A percentile compares a stretch with the other conserved stretches of the same genome.
phyloP scores from a whole-genome alignment of 1,139 yeast genomes.

The Chernovozyma sophiae-reginae region DNA sequence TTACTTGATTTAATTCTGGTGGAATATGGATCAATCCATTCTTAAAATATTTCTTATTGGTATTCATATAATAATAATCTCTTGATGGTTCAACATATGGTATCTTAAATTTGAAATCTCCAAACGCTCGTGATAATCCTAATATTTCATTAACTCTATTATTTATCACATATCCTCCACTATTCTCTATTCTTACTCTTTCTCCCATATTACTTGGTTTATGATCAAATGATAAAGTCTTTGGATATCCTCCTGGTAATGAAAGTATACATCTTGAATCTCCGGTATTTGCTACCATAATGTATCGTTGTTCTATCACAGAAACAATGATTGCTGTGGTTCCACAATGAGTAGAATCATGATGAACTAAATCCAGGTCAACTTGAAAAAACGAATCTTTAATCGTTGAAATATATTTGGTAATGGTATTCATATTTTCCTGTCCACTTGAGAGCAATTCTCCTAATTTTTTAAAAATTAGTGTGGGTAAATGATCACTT shows the following conservation, averaged over 20 bases:
- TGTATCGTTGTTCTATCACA: constrained; percentile 44
- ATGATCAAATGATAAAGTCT: constrained; percentile 69
- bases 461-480: constrained; percentile 26
- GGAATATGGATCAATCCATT: constrained; percentile 29
- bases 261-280: constrained; percentile 69
- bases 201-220: constrained; percentile 78
- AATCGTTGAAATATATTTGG: constrained; percentile 28
- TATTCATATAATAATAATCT: constrained; percentile 24
- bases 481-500: constrained; percentile 38
- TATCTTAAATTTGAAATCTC: constrained; percentile 64
- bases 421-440: background rate
- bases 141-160: constrained; percentile 71
- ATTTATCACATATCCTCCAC: constrained; percentile 66
- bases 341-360: constrained; percentile 51
- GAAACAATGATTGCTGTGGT: constrained; percentile 62
- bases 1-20: constrained; percentile 48
- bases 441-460: background rate
- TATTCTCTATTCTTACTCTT: constrained; percentile 64
- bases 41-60: constrained; percentile 18
- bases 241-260: constrained; percentile 45
- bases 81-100: constrained; percentile 35
- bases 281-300: constrained; percentile 66
- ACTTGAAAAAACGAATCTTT: constrained; percentile 54
- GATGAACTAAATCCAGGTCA: constrained; percentile 49
- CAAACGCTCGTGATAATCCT: constrained; percentile 73